Evolutionary conservation across 495 filamentous ascomycete species (phyloP).

Genomic region (Podospora conica): DNA sequence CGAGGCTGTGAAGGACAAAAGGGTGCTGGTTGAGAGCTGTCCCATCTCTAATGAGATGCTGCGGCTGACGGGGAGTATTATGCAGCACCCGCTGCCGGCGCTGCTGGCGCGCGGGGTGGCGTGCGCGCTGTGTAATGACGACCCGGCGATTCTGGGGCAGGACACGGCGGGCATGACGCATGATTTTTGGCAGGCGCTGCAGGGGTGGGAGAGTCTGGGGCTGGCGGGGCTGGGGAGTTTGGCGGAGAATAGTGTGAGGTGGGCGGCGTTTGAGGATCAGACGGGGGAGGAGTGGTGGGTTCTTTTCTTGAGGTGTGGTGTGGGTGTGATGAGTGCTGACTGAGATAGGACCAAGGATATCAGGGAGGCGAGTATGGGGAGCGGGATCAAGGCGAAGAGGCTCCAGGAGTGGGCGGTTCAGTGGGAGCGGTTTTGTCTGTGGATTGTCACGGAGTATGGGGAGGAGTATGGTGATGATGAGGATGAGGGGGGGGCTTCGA

Average conservation of each 20-base stretch:
- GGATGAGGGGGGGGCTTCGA: background rate
- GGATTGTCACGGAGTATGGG: conserved; percentile 78
- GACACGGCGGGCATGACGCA: conserved; percentile 70
- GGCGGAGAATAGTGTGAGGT: conserved; percentile 86
- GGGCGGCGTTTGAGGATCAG: conserved; percentile 83
- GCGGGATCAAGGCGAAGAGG: conserved; percentile 61
- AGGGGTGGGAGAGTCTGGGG: conserved; percentile 79
- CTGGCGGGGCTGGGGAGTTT: conserved; percentile 74
- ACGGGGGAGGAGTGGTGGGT: conserved; percentile 54
- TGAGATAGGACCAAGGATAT: conserved; percentile 54
- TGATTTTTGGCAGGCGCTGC: conserved; percentile 88
- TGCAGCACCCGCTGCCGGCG: conserved; percentile 75
- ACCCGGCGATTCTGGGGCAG: conserved; percentile 75
- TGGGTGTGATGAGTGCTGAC: background rate
- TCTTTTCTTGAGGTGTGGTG: background rate
- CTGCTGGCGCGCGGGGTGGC: conserved; percentile 78
- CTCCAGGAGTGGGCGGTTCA: conserved; percentile 69
- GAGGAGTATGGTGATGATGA: conserved; percentile 23
- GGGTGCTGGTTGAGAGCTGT: conserved; percentile 81
- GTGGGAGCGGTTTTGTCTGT: conserved; percentile 89
- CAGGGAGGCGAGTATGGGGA: conserved; percentile 66
- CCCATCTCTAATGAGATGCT: conserved; percentile 72
- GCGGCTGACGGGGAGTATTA: conserved; percentile 66
- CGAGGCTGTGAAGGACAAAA: conserved; percentile 78
- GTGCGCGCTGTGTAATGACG: conserved; percentile 74